These are phyloP conservation scores for Ananas comosus DNA, from an alignment of 176 grass and related monocot species.

Conservation along the genomic window DNA sequence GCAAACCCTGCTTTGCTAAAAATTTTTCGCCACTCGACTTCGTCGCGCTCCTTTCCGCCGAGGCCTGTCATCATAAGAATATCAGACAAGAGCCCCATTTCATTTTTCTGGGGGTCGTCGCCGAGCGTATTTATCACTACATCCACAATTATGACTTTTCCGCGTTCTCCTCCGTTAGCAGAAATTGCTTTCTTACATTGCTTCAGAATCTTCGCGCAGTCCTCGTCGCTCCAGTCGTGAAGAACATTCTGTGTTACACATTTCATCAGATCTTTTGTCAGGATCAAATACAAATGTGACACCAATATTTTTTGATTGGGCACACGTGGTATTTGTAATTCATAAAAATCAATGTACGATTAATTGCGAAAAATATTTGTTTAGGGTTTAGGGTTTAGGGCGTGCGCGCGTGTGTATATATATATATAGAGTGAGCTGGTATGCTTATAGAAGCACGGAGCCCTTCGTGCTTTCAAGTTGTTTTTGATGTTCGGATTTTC, in stretches of 20 bases:
- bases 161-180: not conserved
- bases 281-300: too few relatives aligned
- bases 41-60: conserved; percentile 33
- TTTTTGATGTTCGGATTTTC: too few relatives aligned
- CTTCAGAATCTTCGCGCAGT: conserved; percentile 33
- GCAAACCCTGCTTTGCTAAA: conserved; percentile 29
- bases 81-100: conserved; percentile 23
- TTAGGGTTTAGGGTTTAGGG: too few relatives aligned
- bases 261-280: too few relatives aligned
- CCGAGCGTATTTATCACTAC: not conserved
- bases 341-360: too few relatives aligned
- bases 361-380: too few relatives aligned
- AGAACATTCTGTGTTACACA: conserved; percentile 15
- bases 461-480: too few relatives aligned
- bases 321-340: too few relatives aligned
- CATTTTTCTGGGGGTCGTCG: conserved; percentile 1
- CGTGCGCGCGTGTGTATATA: too few relatives aligned
- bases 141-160: conserved; percentile 45
- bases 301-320: too few relatives aligned
- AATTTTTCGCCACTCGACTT: conserved; percentile 33
- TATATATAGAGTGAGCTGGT: too few relatives aligned
- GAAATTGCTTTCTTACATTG: conserved; percentile 30
- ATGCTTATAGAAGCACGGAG: too few relatives aligned
- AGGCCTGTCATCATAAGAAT: conserved; percentile 30
- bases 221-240: conserved; percentile 32